Conservation (phyloP, 768 basidiomycete genomes). For the Rhizopogon sp. region DNA sequence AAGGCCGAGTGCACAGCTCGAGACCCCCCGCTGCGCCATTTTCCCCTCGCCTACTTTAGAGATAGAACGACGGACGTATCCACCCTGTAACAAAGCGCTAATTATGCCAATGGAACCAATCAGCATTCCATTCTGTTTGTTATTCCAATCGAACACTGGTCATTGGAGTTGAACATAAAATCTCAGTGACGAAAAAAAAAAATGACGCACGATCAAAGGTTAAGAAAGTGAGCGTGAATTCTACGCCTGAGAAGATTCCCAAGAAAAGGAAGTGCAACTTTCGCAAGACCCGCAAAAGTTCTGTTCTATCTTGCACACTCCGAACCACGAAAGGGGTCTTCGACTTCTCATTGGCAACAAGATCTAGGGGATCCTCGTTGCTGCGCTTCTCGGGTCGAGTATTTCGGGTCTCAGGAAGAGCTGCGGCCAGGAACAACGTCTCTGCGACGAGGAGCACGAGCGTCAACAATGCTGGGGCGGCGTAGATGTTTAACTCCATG, state of each 20-base stretch:
- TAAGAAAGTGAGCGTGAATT: slow-evolving; percentile 95
- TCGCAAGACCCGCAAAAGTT: slow-evolving; percentile 54
- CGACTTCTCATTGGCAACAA: slow-evolving; percentile 8
- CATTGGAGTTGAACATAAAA: not conserved
- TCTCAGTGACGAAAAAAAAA: not conserved
- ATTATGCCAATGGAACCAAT: slow-evolving; percentile 88
- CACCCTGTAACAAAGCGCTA: slow-evolving; percentile 87
- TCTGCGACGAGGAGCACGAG: slow-evolving; percentile 73
- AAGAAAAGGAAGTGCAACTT: slow-evolving; percentile 81
- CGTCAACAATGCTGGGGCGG: slow-evolving; percentile 82
- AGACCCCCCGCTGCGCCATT: slow-evolving; percentile 80
- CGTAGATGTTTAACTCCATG: slow-evolving; percentile 81
- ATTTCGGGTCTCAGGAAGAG: slow-evolving; percentile 84
- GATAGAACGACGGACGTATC: slow-evolving; percentile 83
- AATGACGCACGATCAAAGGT: slow-evolving; percentile 74
- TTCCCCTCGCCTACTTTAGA: slow-evolving; percentile 71
- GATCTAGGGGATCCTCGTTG: slow-evolving; percentile 16
- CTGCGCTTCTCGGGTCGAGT: slow-evolving; percentile 20
- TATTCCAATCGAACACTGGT: slow-evolving; percentile 84
- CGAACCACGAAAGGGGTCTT: slow-evolving; percentile 11
- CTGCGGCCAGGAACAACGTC: slow-evolving; percentile 68
- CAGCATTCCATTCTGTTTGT: slow-evolving; percentile 81
- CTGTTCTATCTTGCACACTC: slow-evolving; percentile 45
- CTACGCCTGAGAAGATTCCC: slow-evolving; percentile 88
- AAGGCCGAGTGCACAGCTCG: slow-evolving; percentile 68